Evolutionary conservation across 1,284 basidiomycete genomes (phyloP), one percentile per base, ranked within the genome.

Genomic region (Microbotryum lychnidis-dioicae): DNA sequence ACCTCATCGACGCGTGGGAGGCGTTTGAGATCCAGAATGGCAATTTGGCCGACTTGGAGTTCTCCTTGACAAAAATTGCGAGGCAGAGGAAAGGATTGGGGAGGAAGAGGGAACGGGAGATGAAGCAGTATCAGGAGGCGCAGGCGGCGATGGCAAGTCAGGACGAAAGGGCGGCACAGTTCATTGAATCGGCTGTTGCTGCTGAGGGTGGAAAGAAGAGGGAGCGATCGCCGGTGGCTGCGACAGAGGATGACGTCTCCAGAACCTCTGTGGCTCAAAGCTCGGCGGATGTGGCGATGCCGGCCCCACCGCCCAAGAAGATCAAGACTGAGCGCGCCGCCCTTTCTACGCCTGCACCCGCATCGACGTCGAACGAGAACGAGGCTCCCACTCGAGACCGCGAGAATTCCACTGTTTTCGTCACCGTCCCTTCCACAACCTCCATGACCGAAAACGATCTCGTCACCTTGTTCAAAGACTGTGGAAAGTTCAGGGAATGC

Each of bases 391-490:
- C 2, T 69, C 92, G 94, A 63, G 96, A 99, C 76, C 89, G 96
- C 55, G 96, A 99, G 77, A 89, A 97, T 70, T 85, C 85, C 46
- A 96, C 92, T 0, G 86, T 97, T 2, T 87, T 97, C 56, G 87
- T 97, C 7, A 82, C 85, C 1, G 83, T 87, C 33, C 77, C 97
- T 9, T 83, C 84, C 0, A 51, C 75, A 1, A 50, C 50, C 1
- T 79, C 79, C 45, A 79, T 81, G 6, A 79, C 79, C 0, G 84
- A 89, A 56, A 80, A 81, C 2, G 87, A 89, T 18, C 73, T 97
- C n/a, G 77, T 73, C 18, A 73, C 76, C 0, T 78, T 97, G 10
- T 97, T 98, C 77, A 86, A 85, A 74, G 91, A 93, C 67, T 93
- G 89, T 68, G 92, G 92, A 21, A 75, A 77, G 54, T 79, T 93